Base-by-base conservation (phyloP, 2,329 filamentous ascomycete species). In the Alternaria brassicae region DNA sequence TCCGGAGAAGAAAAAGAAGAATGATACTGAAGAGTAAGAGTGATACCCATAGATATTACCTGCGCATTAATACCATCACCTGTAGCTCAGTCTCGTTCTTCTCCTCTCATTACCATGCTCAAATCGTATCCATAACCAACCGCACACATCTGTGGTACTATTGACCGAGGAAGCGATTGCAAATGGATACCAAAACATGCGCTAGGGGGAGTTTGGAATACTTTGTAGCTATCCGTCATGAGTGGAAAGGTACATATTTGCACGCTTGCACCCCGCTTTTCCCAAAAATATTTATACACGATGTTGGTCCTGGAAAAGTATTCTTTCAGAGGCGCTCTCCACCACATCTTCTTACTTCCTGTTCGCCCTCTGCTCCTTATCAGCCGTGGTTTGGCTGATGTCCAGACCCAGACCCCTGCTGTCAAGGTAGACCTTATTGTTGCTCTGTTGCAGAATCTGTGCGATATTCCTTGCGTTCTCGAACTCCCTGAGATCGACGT, bases 401-500 rank as follows among this genome's bases (percentile, higher is more conserved):
- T 99, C 97, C 73, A 99, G 82, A 49, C 95, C 95, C 72, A 99
- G 82, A 42, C 93, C 95, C 78, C 95, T 90, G 6, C 92, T 87
- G 75, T 99, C 95, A 64, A 99, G 85, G 81, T 97, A 92, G 71
- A 99, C 84, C 82, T 95, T 95, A 84, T 99, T 99, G 83, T 89
- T 89, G 78, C 91, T 86, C 79, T 96, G 92, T 80, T 97, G 92
- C 72, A 99, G 79, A 70, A 96, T 89, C 70, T 85, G 80, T n/a
- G 95, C 95, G 80, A 99, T 96, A 57, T 88, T 86, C 68, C 92
- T 87, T 6, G 95, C 95, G 74, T 97, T 99, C 84, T 99, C 95
- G 73, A 99, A 96, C 85, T 96, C 95, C 82, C 96, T 92, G 77
- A 99, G 87, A 81, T 98, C 95, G 65, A 99, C 88, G 79, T 99